These are phyloP conservation scores for Dendrobium catenatum DNA, from an alignment of 106 monocot species.

Conservation along the genomic window DNA sequence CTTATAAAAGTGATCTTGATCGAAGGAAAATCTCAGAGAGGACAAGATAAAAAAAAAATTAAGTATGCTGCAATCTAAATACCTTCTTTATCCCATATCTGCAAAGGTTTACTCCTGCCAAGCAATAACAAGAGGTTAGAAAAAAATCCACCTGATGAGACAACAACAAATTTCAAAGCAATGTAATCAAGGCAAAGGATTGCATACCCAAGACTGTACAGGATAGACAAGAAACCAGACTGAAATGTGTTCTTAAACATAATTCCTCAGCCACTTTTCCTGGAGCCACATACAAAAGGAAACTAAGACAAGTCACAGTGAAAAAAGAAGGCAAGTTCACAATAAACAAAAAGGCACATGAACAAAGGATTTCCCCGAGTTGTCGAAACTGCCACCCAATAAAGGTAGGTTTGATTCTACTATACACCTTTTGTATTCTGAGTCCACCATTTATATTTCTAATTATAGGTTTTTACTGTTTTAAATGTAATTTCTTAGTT, in stretches of 20 bases:
- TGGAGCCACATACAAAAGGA: neutral
- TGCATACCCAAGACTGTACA: conserved; percentile 84
- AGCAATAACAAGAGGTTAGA: neutral
- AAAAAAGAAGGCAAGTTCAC: neutral
- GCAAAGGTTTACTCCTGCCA: conserved; percentile 92
- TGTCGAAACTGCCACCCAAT: too few relatives aligned
- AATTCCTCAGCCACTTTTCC: neutral
- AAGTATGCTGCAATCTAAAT: conserved; percentile 1
- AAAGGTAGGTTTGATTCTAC: too few relatives aligned
- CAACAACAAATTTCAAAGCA: neutral
- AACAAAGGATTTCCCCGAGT: too few relatives aligned
- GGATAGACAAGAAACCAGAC: conserved; percentile 83
- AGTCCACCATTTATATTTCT: too few relatives aligned
- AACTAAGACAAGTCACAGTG: neutral
- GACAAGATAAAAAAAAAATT: neutral
- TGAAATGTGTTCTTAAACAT: conserved; percentile 98
- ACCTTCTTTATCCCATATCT: conserved; percentile 99
- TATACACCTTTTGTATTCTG: too few relatives aligned
- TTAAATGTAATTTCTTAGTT: too few relatives aligned
- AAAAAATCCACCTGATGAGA: conserved; percentile 2
- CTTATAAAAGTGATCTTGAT: neutral
- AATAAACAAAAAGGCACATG: neutral
- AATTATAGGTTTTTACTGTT: too few relatives aligned
- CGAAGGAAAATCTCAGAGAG: neutral
- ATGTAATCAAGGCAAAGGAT: neutral